Conservation (phyloP, 106 monocot species). For the Ottelia alismoides region DNA sequence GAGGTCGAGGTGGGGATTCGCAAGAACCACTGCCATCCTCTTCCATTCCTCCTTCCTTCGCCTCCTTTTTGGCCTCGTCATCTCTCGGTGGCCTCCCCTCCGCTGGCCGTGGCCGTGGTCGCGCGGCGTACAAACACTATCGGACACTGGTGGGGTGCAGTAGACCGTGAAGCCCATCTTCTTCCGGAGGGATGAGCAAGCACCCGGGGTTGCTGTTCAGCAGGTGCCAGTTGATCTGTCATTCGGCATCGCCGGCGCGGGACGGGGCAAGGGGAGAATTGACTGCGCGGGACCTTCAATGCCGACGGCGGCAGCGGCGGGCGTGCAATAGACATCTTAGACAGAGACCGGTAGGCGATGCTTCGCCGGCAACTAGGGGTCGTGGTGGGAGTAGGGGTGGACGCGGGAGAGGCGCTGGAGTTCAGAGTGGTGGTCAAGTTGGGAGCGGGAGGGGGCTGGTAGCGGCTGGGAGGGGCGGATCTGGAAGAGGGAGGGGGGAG, state of each 20-base stretch:
- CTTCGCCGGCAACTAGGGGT: too few species aligned
- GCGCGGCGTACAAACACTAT: neutral
- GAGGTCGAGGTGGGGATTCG: neutral
- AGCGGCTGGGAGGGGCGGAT: slow-evolving; percentile 21
- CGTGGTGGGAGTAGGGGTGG: neutral
- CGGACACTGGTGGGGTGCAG: too few species aligned
- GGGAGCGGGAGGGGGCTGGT: slow-evolving; percentile 30
- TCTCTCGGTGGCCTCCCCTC: neutral
- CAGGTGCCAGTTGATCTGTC: slow-evolving; percentile 12
- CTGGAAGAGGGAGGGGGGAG: slow-evolving; percentile 16
- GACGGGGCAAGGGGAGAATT: slow-evolving; percentile 32
- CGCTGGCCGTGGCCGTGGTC: slow-evolving; percentile 24
- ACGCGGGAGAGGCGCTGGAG: neutral
- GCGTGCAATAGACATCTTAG: too few species aligned
- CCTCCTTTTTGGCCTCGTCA: slow-evolving; percentile 2
- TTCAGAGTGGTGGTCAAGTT: neutral
- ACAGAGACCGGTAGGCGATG: too few species aligned
- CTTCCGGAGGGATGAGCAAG: slow-evolving; percentile 14
- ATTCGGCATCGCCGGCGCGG: slow-evolving; percentile 20
- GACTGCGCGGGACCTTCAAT: neutral
- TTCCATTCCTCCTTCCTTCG: slow-evolving; percentile 2
- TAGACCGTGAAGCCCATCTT: slow-evolving; percentile 38
- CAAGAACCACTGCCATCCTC: slow-evolving; percentile 1
- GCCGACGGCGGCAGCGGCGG: slow-evolving; percentile 3
- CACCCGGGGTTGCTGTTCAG: slow-evolving; percentile 3